Percentiles rank a stretch among this genome's conserved stretches.
These are phyloP conservation scores for Suillus tomentosus DNA, from an alignment of 768 basidiomycete genomes.

Conservation along the genomic window DNA sequence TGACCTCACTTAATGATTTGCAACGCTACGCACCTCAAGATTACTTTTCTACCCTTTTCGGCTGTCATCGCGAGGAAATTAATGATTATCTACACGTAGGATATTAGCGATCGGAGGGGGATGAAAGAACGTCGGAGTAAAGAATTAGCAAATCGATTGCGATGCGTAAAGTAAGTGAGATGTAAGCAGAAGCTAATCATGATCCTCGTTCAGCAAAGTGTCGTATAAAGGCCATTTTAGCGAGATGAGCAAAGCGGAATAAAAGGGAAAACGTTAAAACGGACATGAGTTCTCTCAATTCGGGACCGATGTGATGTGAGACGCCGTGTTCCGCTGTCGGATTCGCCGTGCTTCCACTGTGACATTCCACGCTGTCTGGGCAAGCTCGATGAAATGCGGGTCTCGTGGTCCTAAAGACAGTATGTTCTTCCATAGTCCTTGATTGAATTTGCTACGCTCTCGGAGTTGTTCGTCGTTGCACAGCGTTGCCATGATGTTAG, in stretches of 20 bases:
- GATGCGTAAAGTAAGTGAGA: constrained; percentile 14
- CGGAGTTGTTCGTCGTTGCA: constrained; percentile 39
- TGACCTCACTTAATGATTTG: constrained; percentile 1
- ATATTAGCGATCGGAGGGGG: constrained; percentile 17
- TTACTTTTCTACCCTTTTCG: neutral
- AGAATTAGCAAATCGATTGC: constrained; percentile 28
- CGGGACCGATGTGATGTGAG: constrained; percentile 16
- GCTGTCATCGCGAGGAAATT: neutral
- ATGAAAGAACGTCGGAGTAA: constrained; percentile 8
- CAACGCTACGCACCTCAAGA: neutral
- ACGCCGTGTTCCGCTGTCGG: constrained; percentile 23
- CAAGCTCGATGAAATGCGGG: constrained; percentile 45
- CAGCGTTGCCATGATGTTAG: constrained; percentile 46
- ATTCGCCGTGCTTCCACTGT: constrained; percentile 61
- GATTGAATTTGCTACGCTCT: constrained; percentile 41
- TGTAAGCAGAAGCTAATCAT: constrained; percentile 23
- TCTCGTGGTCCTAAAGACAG: constrained; percentile 55
- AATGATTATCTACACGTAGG: constrained; percentile 21
- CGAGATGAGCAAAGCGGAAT: constrained; percentile 17
- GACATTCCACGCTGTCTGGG: constrained; percentile 70
- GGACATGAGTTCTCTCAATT: constrained; percentile 22
- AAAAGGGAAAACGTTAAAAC: constrained; percentile 17
- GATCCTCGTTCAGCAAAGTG: constrained; percentile 30
- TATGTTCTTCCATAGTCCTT: constrained; percentile 69
- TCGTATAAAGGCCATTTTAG: constrained; percentile 31